These are phyloP conservation scores for Boechera divaricarpa DNA, from an alignment of 345 rosid genomes.

Conservation along the genomic window DNA sequence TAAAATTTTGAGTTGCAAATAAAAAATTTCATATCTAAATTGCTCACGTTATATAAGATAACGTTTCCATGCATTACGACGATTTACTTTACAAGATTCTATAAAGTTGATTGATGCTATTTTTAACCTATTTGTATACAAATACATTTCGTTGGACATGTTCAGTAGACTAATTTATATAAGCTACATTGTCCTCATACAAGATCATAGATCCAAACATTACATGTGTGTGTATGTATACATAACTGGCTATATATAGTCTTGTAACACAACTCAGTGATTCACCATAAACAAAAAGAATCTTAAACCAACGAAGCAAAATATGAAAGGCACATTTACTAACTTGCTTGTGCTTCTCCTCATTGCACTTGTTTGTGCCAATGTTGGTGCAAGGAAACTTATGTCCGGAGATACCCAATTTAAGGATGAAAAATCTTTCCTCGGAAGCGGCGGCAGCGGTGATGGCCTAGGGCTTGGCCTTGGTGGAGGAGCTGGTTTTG, in stretches of 20 bases:
- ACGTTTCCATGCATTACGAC: not conserved
- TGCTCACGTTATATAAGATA: not conserved
- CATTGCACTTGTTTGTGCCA: conserved; percentile 45
- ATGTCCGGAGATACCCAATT: conserved; percentile 30
- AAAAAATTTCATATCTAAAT: too few species aligned
- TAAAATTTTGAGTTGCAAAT: not conserved
- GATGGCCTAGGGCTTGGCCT: conserved; percentile 39
- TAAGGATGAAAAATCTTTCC: conserved; percentile 45
- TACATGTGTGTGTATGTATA: conserved; percentile 17
- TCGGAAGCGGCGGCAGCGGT: conserved; percentile 28
- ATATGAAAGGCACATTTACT: conserved; percentile 35
- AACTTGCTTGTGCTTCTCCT: conserved; percentile 36
- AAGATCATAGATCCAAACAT: conserved; percentile 9
- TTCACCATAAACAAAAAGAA: conserved; percentile 25
- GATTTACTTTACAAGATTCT: not conserved
- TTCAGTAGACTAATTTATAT: not conserved
- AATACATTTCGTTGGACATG: conserved; percentile 22
- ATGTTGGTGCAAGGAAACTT: conserved; percentile 54
- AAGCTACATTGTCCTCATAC: conserved; percentile 16
- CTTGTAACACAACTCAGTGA: conserved; percentile 11
- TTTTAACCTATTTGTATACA: conserved; percentile 1
- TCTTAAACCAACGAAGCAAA: conserved; percentile 29
- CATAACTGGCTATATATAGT: conserved; percentile 27
- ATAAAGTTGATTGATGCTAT: not conserved
- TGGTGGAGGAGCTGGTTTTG: conserved; percentile 38